Conservation (phyloP, 2,329 filamentous ascomycete species). For the Trichoderma breve region DNA sequence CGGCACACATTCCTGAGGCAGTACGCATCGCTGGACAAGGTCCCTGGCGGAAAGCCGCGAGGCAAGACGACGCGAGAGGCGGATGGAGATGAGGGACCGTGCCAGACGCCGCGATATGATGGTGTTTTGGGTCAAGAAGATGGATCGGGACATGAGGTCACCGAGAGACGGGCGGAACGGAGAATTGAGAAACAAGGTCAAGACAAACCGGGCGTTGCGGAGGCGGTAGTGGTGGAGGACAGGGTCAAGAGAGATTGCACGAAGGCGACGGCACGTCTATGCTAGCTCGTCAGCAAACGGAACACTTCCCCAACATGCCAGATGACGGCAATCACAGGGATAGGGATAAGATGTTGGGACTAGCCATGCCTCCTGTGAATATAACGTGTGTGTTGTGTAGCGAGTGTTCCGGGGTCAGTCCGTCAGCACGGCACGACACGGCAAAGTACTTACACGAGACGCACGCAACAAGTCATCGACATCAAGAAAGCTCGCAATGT, state of each 20-base stretch:
- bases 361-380: not conserved
- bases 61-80: conserved; percentile 60
- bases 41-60: conserved; percentile 57
- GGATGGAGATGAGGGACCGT: conserved; percentile 63
- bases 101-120: conserved; percentile 62
- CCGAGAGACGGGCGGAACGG: conserved; percentile 58
- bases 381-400: not conserved
- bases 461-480: conserved; percentile 55
- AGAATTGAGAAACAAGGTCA: conserved; percentile 56
- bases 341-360: not conserved
- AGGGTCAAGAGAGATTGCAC: conserved; percentile 61
- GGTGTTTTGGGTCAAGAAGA: conserved; percentile 66
- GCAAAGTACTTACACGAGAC: conserved; percentile 50
- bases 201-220: conserved; percentile 51
- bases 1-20: conserved; percentile 63
- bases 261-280: conserved; percentile 61
- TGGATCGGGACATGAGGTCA: conserved; percentile 61
- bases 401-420: not conserved
- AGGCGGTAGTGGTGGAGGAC: conserved; percentile 63
- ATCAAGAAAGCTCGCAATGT: conserved; percentile 56
- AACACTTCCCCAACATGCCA: not conserved
- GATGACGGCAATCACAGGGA: not conserved
- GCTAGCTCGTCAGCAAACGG: conserved; percentile 23
- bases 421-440: not conserved
- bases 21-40: conserved; percentile 61